Conservation (phyloP, 2,329 filamentous ascomycete genomes). For the Aspergillus viridinutans region DNA sequence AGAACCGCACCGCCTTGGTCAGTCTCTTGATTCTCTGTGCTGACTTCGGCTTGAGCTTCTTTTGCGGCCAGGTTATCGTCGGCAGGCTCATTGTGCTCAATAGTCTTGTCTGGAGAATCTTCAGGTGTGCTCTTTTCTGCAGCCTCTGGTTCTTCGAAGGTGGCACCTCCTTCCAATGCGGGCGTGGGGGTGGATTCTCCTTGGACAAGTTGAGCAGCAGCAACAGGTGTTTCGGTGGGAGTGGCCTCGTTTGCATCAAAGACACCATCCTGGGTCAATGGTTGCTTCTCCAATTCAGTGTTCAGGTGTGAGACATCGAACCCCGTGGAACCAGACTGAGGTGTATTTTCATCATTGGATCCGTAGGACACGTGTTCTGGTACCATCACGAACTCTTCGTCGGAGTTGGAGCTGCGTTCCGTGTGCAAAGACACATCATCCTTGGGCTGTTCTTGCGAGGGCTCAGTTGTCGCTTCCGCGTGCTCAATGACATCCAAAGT, state of each 20-base stretch:
- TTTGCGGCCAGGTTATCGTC: background rate
- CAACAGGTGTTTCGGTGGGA: background rate
- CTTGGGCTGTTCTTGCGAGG: background rate
- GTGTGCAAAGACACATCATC: background rate
- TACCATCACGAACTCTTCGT: background rate
- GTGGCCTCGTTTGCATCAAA: background rate
- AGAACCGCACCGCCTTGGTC: background rate
- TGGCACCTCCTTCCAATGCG: background rate
- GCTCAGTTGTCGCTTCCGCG: background rate
- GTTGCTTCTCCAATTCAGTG: background rate
- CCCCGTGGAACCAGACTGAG: background rate
- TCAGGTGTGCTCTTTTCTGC: background rate
- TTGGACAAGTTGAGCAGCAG: background rate
- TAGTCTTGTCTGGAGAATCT: background rate
- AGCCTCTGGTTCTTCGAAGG: background rate
- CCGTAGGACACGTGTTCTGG: background rate
- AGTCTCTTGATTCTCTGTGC: background rate
- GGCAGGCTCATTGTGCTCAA: background rate
- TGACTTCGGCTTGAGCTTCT: background rate
- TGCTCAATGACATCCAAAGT: background rate
- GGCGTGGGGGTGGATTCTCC: background rate
- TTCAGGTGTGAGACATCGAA: background rate
- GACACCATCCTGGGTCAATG: background rate
- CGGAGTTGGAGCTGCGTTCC: background rate
- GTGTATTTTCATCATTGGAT: background rate